Base-by-base conservation (phyloP, 306 rosid species). In the Ammopiptanthus mongolicus region DNA sequence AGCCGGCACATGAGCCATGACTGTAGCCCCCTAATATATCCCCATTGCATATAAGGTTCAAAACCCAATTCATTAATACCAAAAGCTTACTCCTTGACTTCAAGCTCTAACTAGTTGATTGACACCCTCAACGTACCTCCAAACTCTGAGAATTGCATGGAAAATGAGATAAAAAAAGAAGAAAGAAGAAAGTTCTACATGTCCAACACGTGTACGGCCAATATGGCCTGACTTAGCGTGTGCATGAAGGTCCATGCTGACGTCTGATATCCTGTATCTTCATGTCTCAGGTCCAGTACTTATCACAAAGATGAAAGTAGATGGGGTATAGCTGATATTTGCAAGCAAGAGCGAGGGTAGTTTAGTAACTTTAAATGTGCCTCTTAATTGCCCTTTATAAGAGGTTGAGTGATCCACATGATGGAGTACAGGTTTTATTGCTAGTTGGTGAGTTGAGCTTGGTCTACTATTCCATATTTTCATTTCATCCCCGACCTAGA, bases 151-250 rank as follows among this genome's bases (percentile, higher is more conserved):
- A 46, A 21, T 29, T 67, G 21, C 65, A 78, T 61, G 57, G 21
- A 29, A 64, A 53, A 21, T 10, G 1, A 14, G 8, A 41, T 41
- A 41, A 41, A 41, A 9, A 11, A 41, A 11, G 4, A 42, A 13
- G 8, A 3, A 15, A 0, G 10, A 42, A 1, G 10, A 1, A n/a
- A 33, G 1, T 3, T 51, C 6, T 46, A 68, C 72, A 66, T 37
- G 70, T 48, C 28, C 11, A 33, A 85, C 90, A 75, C 93, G 93
- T 91, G 92, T 73, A 83, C 85, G 82, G 73, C 72, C 34, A 8
- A 37, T 79, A 81, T 72, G 84, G 23, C 57, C 12, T 52, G 64
- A 37, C 69, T 66, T 29, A 8, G 36, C 66, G 52, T 71, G 52
- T 71, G 85, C 72, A 79, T 80, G 78, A 31, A 52, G 56, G 46